Evolutionary conservation across 257 asterid genomes (phyloP).

Genomic region (Gynochthodes officinalis): DNA sequence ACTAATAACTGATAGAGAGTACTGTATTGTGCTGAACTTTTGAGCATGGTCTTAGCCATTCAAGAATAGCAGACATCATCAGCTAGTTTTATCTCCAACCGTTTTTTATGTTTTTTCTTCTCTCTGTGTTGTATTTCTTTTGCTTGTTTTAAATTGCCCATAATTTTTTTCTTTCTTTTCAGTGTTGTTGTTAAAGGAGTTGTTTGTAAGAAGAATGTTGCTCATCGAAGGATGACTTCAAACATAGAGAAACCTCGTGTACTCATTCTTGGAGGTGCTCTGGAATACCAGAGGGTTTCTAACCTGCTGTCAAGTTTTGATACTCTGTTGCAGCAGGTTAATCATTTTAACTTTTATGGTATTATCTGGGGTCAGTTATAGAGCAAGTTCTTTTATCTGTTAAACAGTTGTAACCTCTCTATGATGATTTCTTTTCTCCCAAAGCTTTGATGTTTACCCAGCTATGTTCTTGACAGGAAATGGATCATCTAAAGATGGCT

Average conservation of each 20-base stretch:
- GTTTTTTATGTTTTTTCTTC: neutral
- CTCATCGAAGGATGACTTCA: slow-evolving; percentile 91
- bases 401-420: neutral
- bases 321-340: slow-evolving; percentile 94
- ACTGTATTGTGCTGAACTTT: neutral
- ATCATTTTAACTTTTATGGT: neutral
- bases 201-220: slow-evolving; percentile 92
- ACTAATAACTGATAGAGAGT: neutral
- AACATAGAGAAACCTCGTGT: slow-evolving; percentile 84
- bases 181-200: slow-evolving; percentile 88
- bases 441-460: slow-evolving; percentile 21
- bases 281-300: slow-evolving; percentile 93
- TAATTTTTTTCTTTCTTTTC: slow-evolving; percentile 25
- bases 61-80: neutral
- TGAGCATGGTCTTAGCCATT: neutral
- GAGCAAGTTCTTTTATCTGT: neutral
- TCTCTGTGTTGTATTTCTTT: neutral
- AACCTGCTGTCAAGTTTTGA: slow-evolving; percentile 88
- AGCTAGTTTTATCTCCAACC: neutral
- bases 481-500: slow-evolving; percentile 99
- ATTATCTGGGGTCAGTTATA: neutral
- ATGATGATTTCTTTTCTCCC: neutral
- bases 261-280: slow-evolving; percentile 93
- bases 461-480: slow-evolving; percentile 55
- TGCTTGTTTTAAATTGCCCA: slow-evolving; percentile 10